Base-by-base conservation (phyloP, 2,329 filamentous ascomycete species). In the Aspergillus glaucus region DNA sequence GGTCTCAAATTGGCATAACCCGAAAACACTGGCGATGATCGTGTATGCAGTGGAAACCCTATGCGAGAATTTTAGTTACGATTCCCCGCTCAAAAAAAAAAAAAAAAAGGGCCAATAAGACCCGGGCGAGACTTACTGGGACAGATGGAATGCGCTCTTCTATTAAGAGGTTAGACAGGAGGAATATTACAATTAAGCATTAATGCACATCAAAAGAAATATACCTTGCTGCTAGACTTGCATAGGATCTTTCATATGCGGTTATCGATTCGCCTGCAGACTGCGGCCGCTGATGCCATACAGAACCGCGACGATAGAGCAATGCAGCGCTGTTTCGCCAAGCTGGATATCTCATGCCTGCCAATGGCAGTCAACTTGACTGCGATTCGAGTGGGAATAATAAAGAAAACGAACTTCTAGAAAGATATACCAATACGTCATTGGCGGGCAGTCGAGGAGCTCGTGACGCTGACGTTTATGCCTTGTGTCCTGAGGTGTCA, bases 201-300 rank as follows among this genome's bases (percentile, higher is more conserved):
- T 43, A 46, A 48, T 19, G 43, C 47, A 43, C 19, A 10, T 10
- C 37, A 12, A 14, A 19, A 43, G 44, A 26, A 51, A 57, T 50
- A 47, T 59, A 51, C 58, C 56, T 60, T 49, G 48, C 47, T 21
- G 40, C 24, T 36, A 44, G 48, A 36, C 47, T 51, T 19, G 39
- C 43, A 45, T 48, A 53, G 21, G 41, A 47, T 39, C 45, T 49
- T 28, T 21, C 43, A 49, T 7, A 15, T 19, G 32, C 32, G 49
- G 14, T n/a, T 17, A 26, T 19, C 43, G 32, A 44, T 21, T 34
- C n/a, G 17, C 30, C 17, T 34, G 43, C 24, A 36, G 14, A 30
- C 8, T 43, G n/a, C n/a, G 43, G 43, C n/a, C n/a, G 43, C 17
- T 39, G 41, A 22, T 43, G 42, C 36, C 44, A 45, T 39, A 30